Evolutionary conservation across 1,284 basidiomycete genomes (phyloP).

Genomic region (Cryptococcus sp.): DNA sequence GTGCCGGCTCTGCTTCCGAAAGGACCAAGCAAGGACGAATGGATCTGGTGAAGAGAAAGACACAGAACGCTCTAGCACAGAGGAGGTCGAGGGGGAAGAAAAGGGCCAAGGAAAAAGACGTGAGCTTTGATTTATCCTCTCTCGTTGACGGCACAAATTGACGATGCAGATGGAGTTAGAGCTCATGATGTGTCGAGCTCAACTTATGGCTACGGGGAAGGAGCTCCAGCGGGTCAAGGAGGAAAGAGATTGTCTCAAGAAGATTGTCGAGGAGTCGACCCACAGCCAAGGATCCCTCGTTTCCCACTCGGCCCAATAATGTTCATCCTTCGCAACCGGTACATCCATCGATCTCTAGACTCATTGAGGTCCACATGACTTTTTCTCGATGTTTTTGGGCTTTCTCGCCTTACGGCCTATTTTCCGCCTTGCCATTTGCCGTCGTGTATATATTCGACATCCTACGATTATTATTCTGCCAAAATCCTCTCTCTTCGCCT

Average conservation of each 20-base stretch:
- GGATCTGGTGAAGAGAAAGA: conserved; percentile 15
- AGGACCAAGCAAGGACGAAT: no score
- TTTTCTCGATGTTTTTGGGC: neutral
- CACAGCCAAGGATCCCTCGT: neutral
- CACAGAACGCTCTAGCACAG: conserved; percentile 27
- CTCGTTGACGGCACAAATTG: neutral
- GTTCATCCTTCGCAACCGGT: neutral
- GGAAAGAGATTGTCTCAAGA: neutral
- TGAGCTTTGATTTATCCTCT: conserved; percentile 3
- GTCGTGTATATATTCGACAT: neutral
- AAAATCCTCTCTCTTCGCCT: no score
- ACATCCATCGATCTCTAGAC: no score
- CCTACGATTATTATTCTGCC: no score
- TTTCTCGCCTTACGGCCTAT: neutral
- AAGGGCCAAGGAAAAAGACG: conserved; percentile 16
- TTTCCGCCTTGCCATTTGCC: neutral
- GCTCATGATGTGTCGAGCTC: neutral
- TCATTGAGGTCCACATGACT: no score
- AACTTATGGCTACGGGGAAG: neutral
- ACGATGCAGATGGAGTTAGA: no score
- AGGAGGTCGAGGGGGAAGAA: conserved; percentile 25
- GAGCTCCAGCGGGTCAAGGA: neutral
- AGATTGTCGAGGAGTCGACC: neutral
- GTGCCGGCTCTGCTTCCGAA: no score
- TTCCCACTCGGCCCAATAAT: neutral